A percentile compares a stretch with the other conserved stretches of the same genome.
Evolutionary conservation across 768 basidiomycete genomes (phyloP).

Genomic region (Pisolithus microcarpus): DNA sequence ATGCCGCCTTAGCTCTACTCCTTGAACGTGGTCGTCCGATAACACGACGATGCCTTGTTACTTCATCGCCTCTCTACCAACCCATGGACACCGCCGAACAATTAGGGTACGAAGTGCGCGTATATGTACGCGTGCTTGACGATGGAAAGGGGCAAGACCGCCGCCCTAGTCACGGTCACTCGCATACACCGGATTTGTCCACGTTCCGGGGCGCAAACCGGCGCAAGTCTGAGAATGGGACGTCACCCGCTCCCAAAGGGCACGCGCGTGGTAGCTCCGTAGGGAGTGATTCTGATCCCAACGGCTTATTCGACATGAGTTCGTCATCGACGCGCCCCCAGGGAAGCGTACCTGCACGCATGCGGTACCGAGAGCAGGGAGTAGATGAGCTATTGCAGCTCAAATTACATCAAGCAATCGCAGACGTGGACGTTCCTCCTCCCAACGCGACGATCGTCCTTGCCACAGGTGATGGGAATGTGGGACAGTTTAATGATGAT

Average conservation of each 20-base stretch:
- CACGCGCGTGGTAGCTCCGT: slow-evolving; percentile 12
- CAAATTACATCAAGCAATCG: slow-evolving; percentile 83
- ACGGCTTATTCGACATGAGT: slow-evolving; percentile 8
- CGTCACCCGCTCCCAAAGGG: slow-evolving; percentile 3
- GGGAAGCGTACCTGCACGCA: slow-evolving; percentile 1
- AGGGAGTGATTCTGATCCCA: slow-evolving; percentile 24
- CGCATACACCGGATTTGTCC: slow-evolving; percentile 8
- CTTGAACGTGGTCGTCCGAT: slow-evolving; percentile 77
- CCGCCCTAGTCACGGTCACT: slow-evolving; percentile 6
- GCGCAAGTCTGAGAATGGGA: slow-evolving; percentile 16
- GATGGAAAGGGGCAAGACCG: slow-evolving; percentile 57
- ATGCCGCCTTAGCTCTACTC: slow-evolving; percentile 68
- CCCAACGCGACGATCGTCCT: slow-evolving; percentile 74
- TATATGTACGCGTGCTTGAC: slow-evolving; percentile 68
- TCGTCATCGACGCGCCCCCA: slow-evolving; percentile 24
- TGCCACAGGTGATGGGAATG: slow-evolving; percentile 90
- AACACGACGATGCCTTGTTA: slow-evolving; percentile 66
- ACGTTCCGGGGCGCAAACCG: slow-evolving; percentile 11
- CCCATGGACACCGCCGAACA: slow-evolving; percentile 65
- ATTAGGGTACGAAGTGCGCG: slow-evolving; percentile 67
- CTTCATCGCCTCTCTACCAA: slow-evolving; percentile 81
- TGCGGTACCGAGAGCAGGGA: slow-evolving; percentile 81
- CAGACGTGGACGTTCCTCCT: slow-evolving; percentile 59
- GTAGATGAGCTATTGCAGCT: slow-evolving; percentile 93
- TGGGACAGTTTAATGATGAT: slow-evolving; percentile 87